These are phyloP conservation scores for Xylaria sp. DNA, from an alignment of 495 filamentous ascomycete species.

Conservation along the genomic window DNA sequence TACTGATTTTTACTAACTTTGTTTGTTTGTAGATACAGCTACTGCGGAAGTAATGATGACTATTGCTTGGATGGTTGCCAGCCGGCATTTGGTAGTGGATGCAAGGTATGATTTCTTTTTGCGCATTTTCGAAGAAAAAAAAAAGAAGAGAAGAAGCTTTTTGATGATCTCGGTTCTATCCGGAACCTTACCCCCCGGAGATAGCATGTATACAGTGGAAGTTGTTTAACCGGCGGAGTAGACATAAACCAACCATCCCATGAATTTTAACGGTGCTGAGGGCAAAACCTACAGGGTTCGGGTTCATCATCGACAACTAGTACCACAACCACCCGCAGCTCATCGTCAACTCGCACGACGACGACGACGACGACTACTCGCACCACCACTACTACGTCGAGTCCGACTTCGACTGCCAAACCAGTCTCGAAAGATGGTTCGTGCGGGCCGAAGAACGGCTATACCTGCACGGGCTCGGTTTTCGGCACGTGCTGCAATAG, in stretches of 20 bases:
- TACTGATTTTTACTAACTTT: constrained; percentile 15
- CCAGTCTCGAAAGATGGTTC: constrained; percentile 31
- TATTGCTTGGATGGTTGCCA: constrained; percentile 52
- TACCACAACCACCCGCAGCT: constrained; percentile 24
- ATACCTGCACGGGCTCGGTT: constrained; percentile 46
- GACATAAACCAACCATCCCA: neutral
- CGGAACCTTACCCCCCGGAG: constrained; percentile 11
- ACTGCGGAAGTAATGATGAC: constrained; percentile 48
- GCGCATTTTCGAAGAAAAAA: too few relatives aligned
- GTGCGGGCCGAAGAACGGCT: constrained; percentile 26
- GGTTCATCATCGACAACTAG: constrained; percentile 19
- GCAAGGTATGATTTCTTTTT: constrained; percentile 35
- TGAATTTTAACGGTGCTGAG: constrained; percentile 9
- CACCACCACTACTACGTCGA: constrained; percentile 25
- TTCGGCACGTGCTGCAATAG: constrained; percentile 50
- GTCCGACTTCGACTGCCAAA: constrained; percentile 26
- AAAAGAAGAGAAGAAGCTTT: constrained; percentile 25
- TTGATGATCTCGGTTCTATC: constrained; percentile 26
- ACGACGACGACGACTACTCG: constrained; percentile 22
- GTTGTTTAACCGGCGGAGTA: neutral
- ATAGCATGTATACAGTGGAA: neutral
- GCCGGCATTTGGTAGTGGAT: constrained; percentile 46
- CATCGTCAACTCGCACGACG: constrained; percentile 31
- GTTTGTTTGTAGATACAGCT: constrained; percentile 35
- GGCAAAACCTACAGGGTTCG: constrained; percentile 15